Evolutionary conservation across 768 basidiomycete species (phyloP).

Genomic region (Macrocybe gigantea): DNA sequence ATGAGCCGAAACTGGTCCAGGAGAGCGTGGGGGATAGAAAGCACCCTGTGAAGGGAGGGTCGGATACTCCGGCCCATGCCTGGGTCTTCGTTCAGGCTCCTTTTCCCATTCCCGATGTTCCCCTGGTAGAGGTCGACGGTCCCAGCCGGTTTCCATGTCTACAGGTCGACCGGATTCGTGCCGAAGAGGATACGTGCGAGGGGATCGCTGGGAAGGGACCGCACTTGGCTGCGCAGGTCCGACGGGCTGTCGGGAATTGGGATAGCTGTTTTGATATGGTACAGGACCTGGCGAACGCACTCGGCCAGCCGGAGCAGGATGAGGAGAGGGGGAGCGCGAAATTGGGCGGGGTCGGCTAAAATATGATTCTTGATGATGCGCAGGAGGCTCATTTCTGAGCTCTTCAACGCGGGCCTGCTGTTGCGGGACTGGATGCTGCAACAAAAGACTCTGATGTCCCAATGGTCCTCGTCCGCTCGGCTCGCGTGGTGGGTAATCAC

Average conservation of each 20-base stretch:
- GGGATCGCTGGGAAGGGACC: slow-evolving; percentile 51
- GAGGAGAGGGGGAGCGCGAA: slow-evolving; percentile 59
- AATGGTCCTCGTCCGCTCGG: slow-evolving; percentile 42
- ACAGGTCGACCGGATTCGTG: slow-evolving; percentile 41
- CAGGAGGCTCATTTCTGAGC: slow-evolving; percentile 35
- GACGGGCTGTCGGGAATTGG: slow-evolving; percentile 39
- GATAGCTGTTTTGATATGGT: slow-evolving; percentile 42
- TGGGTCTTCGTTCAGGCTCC: slow-evolving; percentile 34
- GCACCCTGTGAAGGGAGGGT: slow-evolving; percentile 22
- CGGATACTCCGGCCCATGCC: slow-evolving; percentile 36
- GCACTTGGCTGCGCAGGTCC: slow-evolving; percentile 46
- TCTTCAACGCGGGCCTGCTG: slow-evolving; percentile 50
- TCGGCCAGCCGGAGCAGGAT: slow-evolving; percentile 36
- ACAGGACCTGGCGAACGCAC: slow-evolving; percentile 48
- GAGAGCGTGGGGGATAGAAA: slow-evolving; percentile 39
- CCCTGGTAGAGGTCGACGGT: slow-evolving; percentile 44
- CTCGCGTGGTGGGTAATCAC: slow-evolving; percentile 53
- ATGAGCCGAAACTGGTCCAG: slow-evolving; percentile 27
- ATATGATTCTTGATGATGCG: slow-evolving; percentile 51
- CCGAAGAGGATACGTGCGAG: slow-evolving; percentile 41
- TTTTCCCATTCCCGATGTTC: slow-evolving; percentile 53
- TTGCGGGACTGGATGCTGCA: slow-evolving; percentile 68
- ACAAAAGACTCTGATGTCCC: slow-evolving; percentile 48
- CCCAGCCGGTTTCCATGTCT: slow-evolving; percentile 57
- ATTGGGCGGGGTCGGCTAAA: slow-evolving; percentile 47